Evolutionary conservation across 257 asterid species (phyloP).

Genomic region (Solanum ossicruentum): DNA sequence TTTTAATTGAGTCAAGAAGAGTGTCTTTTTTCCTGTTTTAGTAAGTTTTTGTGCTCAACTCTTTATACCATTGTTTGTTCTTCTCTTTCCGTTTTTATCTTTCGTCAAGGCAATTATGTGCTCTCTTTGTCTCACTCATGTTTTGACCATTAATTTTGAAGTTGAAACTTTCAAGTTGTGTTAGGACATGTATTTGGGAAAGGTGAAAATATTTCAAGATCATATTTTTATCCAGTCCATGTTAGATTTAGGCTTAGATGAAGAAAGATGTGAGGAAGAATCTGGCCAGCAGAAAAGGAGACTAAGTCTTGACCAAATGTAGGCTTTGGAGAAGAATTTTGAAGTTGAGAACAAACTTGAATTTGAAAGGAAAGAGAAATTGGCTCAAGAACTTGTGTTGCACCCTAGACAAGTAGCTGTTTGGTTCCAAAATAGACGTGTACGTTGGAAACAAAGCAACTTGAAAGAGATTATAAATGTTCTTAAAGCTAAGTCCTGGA

Average conservation of each 20-base stretch:
- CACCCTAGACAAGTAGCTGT: constrained; percentile 96
- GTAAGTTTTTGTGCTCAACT: constrained; percentile 11
- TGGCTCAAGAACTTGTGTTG: constrained; percentile 74
- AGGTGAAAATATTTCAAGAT: too few species aligned
- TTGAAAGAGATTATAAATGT: constrained; percentile 67
- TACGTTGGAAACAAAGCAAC: constrained; percentile 79
- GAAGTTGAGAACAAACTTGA: constrained; percentile 90
- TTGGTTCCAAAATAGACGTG: constrained; percentile 95
- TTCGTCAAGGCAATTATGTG: not conserved
- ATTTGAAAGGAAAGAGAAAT: constrained; percentile 73
- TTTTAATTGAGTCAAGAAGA: not conserved
- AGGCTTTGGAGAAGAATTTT: constrained; percentile 78
- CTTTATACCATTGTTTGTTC: not conserved
- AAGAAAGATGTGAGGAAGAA: constrained; percentile 63
- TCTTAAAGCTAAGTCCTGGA: constrained; percentile 33
- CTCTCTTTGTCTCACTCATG: not conserved
- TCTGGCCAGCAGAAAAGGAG: constrained; percentile 68
- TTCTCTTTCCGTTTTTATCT: not conserved
- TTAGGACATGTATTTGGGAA: too few species aligned
- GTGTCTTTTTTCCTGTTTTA: constrained; percentile 6
- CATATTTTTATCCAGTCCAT: constrained; percentile 20
- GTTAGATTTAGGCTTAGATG: constrained; percentile 57
- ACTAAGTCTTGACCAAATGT: constrained; percentile 60
- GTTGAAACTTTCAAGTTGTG: not conserved
- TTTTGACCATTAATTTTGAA: not conserved